A percentile compares a stretch with the other conserved stretches of the same genome.
Evolutionary conservation across 2,329 filamentous ascomycete species (phyloP).

Genomic region (Decorospora gaudefroyi): DNA sequence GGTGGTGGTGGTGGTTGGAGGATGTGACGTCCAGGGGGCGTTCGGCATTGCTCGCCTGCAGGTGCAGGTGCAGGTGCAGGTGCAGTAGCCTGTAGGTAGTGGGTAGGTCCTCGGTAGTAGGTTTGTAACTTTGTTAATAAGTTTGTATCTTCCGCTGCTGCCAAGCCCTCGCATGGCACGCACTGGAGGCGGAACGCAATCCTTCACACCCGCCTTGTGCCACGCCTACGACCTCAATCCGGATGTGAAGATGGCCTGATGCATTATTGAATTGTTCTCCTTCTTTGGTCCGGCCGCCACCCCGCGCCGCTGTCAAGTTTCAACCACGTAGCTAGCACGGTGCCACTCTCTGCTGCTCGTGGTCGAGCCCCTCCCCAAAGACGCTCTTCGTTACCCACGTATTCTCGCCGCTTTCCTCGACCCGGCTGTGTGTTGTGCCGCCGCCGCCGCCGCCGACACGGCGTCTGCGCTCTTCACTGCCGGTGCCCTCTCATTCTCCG

Average conservation of each 20-base stretch:
- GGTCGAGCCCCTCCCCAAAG: not conserved
- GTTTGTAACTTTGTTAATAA: too few species aligned
- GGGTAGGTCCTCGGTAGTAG: too few species aligned
- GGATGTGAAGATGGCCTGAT: not conserved
- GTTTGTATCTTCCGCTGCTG: too few species aligned
- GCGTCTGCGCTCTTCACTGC: not conserved
- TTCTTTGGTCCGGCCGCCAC: constrained; percentile 3
- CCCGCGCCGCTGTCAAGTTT: constrained; percentile 9
- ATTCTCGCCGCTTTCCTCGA: too few species aligned
- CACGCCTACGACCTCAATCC: not conserved
- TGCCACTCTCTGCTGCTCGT: too few species aligned
- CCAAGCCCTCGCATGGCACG: too few species aligned
- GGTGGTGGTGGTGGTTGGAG: not conserved
- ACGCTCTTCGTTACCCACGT: not conserved
- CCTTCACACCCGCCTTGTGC: constrained; percentile 4
- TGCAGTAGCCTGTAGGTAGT: too few species aligned
- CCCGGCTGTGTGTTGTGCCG: not conserved
- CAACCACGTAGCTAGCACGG: too few species aligned
- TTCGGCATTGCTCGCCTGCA: not conserved
- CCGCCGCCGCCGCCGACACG: constrained; percentile 1
- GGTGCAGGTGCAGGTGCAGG: too few species aligned
- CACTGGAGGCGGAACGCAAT: too few species aligned
- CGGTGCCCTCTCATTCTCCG: not conserved
- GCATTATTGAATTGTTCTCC: too few species aligned
- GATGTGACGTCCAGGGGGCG: not conserved